Evolutionary conservation across 371 early-diverging fungal species (phyloP).

Genomic region (Haplosporangium sp.): DNA sequence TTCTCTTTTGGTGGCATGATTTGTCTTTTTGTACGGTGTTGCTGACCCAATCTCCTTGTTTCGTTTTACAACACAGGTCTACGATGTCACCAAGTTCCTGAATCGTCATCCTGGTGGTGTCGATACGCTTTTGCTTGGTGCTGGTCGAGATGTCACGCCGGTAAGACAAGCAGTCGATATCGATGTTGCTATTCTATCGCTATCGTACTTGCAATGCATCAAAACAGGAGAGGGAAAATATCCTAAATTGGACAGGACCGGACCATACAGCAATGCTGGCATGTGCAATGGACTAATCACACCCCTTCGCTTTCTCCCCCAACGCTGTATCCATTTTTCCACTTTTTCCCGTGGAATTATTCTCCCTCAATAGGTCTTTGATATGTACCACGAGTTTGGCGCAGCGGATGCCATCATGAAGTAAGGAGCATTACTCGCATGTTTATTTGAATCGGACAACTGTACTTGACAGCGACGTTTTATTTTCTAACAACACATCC

Average conservation of each 20-base stretch:
- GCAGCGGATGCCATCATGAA: slow-evolving; percentile 55
- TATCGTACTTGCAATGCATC: no score
- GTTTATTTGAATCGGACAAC: background rate
- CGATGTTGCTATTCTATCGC: no score
- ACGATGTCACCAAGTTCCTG: slow-evolving; percentile 86
- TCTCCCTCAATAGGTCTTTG: slow-evolving; percentile 59
- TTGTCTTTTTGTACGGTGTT: background rate
- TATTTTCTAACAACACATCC: background rate
- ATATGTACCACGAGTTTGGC: slow-evolving; percentile 64
- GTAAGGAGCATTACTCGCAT: slow-evolving; percentile 25
- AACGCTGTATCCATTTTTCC: background rate
- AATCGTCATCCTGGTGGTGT: slow-evolving; percentile 83
- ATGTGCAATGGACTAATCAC: slow-evolving; percentile 3
- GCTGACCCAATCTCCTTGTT: background rate
- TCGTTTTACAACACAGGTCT: slow-evolving; percentile 59
- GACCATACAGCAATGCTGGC: no score
- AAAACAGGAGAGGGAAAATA: no score
- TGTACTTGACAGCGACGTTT: background rate
- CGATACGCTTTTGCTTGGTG: slow-evolving; percentile 70
- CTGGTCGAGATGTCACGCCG: slow-evolving; percentile 74
- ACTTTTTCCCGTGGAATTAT: background rate
- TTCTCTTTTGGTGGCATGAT: no score
- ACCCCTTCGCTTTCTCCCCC: background rate
- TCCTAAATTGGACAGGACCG: no score
- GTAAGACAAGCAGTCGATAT: slow-evolving; percentile 13